These are phyloP conservation scores for Geotrichum citri-aurantii DNA, from an alignment of 1,139 yeast genomes.

Conservation along the genomic window DNA sequence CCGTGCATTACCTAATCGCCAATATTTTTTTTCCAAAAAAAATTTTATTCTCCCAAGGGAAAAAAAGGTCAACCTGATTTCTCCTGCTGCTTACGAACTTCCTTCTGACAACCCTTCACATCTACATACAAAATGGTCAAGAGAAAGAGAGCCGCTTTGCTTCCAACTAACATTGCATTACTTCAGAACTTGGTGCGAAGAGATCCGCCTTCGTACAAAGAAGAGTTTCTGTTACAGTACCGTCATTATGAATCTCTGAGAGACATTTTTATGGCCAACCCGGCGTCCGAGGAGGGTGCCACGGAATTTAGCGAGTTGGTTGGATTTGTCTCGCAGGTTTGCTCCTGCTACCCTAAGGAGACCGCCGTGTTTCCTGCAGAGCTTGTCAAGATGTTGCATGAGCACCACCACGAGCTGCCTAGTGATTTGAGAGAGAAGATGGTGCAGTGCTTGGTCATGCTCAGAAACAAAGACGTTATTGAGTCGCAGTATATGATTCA, in stretches of 20 bases:
- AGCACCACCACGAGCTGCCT: constrained; percentile 75
- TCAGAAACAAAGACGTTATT: constrained; percentile 80
- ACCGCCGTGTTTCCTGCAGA: constrained; percentile 82
- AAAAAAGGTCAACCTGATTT: neutral
- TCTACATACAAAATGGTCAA: constrained; percentile 57
- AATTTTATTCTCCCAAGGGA: constrained; percentile 1
- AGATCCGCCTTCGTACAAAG: constrained; percentile 87
- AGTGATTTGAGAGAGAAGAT: constrained; percentile 86
- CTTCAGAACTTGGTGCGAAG: constrained; percentile 87
- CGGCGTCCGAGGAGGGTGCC: constrained; percentile 48
- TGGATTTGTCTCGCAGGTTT: constrained; percentile 88
- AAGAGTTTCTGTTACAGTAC: constrained; percentile 88
- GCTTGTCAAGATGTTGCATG: constrained; percentile 57
- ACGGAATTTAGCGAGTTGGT: constrained; percentile 76
- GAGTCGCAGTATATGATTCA: constrained; percentile 75
- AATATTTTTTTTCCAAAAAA: neutral
- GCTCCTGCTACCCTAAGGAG: constrained; percentile 82
- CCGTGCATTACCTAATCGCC: neutral
- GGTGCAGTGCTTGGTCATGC: constrained; percentile 81
- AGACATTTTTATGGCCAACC: constrained; percentile 71
- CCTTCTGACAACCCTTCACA: neutral
- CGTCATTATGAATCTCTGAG: constrained; percentile 86
- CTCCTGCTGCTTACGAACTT: neutral
- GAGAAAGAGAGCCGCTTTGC: constrained; percentile 81
- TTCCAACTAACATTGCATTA: constrained; percentile 86